Evolutionary conservation across 345 rosid species (phyloP).

Genomic region (Citrus unshiu): DNA sequence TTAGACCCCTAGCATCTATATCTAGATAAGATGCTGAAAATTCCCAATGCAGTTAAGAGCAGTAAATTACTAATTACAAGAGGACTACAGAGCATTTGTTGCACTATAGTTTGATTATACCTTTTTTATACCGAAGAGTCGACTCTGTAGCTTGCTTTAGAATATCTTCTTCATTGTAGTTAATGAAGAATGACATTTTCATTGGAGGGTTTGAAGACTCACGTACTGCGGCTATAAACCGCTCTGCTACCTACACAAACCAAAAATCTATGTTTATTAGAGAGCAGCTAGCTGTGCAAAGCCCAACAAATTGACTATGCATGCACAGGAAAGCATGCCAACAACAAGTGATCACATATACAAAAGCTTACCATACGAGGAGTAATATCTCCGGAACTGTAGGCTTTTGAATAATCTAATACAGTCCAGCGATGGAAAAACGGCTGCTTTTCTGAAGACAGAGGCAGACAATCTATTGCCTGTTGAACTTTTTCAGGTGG

Average conservation of each 20-base stretch:
- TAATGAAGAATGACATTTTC: conserved; percentile 64
- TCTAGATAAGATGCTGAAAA: too few species aligned
- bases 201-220: conserved; percentile 38
- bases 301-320: too few species aligned
- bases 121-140: conserved; percentile 47
- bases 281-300: not conserved
- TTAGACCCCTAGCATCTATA: too few species aligned
- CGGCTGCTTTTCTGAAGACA: not conserved
- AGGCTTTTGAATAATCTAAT: conserved; percentile 52
- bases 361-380: conserved; percentile 37
- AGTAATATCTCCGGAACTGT: conserved; percentile 42
- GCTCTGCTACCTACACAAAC: conserved; percentile 47
- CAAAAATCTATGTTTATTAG: not conserved
- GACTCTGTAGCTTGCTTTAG: conserved; percentile 57
- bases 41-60: not conserved
- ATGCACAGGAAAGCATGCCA: not conserved
- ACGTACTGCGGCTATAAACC: conserved; percentile 37
- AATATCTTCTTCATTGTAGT: conserved; percentile 42
- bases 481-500: conserved; percentile 40
- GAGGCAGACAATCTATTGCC: conserved; percentile 44
- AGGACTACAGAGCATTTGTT: not conserved
- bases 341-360: not conserved
- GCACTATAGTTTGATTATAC: conserved; percentile 19
- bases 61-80: not conserved
- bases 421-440: conserved; percentile 44